Evolutionary conservation across 139 green algal genomes (phyloP).

Genomic region (Pleodorina starrii): DNA sequence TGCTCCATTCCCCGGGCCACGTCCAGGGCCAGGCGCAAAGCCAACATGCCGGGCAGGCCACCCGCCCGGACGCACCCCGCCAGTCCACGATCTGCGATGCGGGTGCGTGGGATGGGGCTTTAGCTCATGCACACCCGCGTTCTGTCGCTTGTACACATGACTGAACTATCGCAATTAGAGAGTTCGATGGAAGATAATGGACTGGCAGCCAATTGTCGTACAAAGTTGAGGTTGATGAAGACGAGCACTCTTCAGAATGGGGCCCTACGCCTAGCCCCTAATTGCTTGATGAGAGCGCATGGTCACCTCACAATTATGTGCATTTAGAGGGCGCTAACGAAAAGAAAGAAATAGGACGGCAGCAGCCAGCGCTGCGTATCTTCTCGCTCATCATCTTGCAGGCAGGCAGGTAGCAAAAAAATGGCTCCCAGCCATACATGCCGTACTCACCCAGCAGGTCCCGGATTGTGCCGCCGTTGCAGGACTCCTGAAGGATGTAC

Average conservation of each 20-base stretch:
- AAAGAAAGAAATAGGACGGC: not conserved
- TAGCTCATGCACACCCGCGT: too few species aligned
- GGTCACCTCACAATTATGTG: not conserved
- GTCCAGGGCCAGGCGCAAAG: not conserved
- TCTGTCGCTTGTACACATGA: too few species aligned
- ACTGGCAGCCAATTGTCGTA: not conserved
- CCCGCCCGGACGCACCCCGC: not conserved
- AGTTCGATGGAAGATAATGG: not conserved
- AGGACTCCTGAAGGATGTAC: not conserved
- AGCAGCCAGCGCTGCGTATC: not conserved
- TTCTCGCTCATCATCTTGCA: too few species aligned
- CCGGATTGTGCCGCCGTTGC: not conserved
- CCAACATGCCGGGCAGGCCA: not conserved
- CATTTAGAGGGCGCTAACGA: not conserved
- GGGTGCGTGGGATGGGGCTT: not conserved
- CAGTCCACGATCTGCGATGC: not conserved
- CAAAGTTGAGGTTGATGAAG: not conserved
- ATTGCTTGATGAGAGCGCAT: not conserved
- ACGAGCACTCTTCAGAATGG: not conserved
- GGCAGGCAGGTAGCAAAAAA: not conserved
- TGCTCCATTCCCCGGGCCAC: constrained; percentile 3
- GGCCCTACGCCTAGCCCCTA: not conserved
- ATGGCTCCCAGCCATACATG: not conserved
- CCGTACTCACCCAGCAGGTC: not conserved
- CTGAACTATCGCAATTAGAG: not conserved